phyloP scores from a whole-genome alignment of 345 rosid species.

The Leavenworthia alabamica region DNA sequence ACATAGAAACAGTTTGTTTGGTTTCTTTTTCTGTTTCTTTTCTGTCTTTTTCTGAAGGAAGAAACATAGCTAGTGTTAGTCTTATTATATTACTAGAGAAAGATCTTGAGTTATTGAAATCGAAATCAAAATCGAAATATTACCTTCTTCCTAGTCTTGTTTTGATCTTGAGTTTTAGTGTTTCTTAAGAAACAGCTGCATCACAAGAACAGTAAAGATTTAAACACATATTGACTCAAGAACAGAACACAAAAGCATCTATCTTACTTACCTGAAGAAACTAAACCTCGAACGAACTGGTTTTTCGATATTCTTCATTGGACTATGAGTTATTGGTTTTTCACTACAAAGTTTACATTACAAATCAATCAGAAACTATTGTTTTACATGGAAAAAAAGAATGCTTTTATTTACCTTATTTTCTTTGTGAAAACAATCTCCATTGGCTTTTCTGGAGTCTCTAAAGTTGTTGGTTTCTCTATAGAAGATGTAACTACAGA shows the following conservation, averaged over 20 bases:
- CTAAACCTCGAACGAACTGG: slow-evolving; percentile 6
- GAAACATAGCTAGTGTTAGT: not conserved
- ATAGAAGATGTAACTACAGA: not conserved
- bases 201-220: not conserved
- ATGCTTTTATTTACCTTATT: slow-evolving; percentile 14
- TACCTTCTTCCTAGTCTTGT: slow-evolving; percentile 12
- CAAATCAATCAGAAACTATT: not conserved
- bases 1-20: slow-evolving; percentile 5
- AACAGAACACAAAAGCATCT: not conserved
- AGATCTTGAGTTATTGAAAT: not conserved
- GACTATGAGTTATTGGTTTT: not conserved
- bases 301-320: not conserved
- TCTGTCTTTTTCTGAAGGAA: slow-evolving; percentile 10
- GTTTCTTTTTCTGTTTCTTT: too few species aligned
- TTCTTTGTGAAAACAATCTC: slow-evolving; percentile 8
- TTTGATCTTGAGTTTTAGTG: slow-evolving; percentile 17
- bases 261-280: slow-evolving; percentile 18
- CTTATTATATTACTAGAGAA: not conserved
- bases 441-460: slow-evolving; percentile 1
- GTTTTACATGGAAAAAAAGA: not conserved
- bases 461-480: slow-evolving; percentile 13
- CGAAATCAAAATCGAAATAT: not conserved
- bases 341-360: slow-evolving; percentile 3
- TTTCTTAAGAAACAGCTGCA: slow-evolving; percentile 18
- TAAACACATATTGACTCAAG: not conserved